Evolutionary conservation across 2,329 filamentous ascomycete genomes (phyloP), one percentile per base, ranked within the genome.

Genomic region (Thielaviopsis euricoi): DNA sequence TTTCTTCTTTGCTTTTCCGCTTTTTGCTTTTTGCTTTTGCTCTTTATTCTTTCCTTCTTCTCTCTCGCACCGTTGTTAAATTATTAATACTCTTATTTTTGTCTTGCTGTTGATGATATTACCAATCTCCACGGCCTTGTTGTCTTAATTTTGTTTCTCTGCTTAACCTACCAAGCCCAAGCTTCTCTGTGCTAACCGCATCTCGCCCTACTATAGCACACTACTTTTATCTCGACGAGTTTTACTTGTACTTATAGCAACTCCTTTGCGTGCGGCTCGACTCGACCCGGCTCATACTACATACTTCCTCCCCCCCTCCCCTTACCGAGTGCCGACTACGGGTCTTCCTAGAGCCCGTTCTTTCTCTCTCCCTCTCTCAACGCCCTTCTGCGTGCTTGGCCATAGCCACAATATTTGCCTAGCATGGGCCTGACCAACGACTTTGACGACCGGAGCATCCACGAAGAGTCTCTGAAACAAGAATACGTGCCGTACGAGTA

Each of bases 401-500:
- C 22, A 33, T 29, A n/a, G 52, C 52, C 56, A 23, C 15, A 25
- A 22, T 54, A 21, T 54, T 80, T 75, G 80, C 80, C 80, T 83
- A 82, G 78, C 79, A 84, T 85, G 81, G 80, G 79, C 77, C 71
- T 78, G 73, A 73, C 73, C 68, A 76, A 76, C 70, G 81, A 84
- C 63, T 85, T 84, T 77, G 81, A 84, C 71, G 80, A 80, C 80
- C 74, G 83, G 71, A 78, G 70, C 70, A 76, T 81, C 64, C 71
- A 78, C 66, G 60, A 62, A 53, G 80, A 82, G 65, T 76, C 79
- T 64, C 75, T 81, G 68, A 74, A 76, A 65, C 76, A 81, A 65
- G 69, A 74, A 68, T 83, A 83, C 68, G 74, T 78, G 68, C 80
- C 78, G 55, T 96, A 91, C 82, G 83, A 89, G 71, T 97, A 93